Evolutionary conservation across 1,284 basidiomycete genomes (phyloP).

Genomic region (Boletus hoseneyae): DNA sequence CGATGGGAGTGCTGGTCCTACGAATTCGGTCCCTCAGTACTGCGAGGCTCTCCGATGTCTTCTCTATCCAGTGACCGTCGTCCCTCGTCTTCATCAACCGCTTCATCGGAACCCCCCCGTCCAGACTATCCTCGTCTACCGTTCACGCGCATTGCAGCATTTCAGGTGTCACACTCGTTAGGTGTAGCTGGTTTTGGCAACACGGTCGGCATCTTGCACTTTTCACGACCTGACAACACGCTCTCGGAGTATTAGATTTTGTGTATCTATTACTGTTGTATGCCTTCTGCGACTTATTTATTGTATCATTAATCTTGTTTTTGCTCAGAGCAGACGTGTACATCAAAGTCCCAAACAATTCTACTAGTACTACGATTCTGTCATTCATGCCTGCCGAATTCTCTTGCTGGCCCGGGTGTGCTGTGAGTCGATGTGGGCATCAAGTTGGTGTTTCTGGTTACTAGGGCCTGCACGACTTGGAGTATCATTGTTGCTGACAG

Average conservation of each 20-base stretch:
- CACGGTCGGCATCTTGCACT: conserved; percentile 65
- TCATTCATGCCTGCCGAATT: too few species aligned
- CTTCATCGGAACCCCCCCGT: conserved; percentile 9
- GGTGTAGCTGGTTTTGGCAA: conserved; percentile 77
- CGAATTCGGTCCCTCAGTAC: conserved; percentile 47
- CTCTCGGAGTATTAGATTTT: conserved; percentile 6
- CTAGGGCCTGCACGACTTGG: too few species aligned
- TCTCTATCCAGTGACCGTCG: conserved; percentile 36
- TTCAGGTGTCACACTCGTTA: conserved; percentile 46
- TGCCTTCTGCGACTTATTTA: conserved; percentile 22
- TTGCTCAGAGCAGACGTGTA: neutral
- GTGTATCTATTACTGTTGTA: conserved; percentile 20
- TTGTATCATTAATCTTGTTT: conserved; percentile 24
- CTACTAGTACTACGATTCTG: too few species aligned
- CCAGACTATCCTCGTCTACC: conserved; percentile 55
- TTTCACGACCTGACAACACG: conserved; percentile 31
- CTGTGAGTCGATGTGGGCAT: too few species aligned
- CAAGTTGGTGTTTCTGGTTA: too few species aligned
- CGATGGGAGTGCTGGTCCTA: conserved; percentile 81
- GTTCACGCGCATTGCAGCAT: conserved; percentile 71
- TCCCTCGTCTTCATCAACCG: conserved; percentile 13
- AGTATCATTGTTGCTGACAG: too few species aligned
- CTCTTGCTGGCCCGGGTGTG: too few species aligned
- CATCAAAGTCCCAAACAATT: too few species aligned
- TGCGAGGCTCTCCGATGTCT: conserved; percentile 52